A percentile compares a stretch with the other conserved stretches of the same genome.
Conservation (phyloP, 1,284 basidiomycete genomes). For the Calocybe gambosa region DNA sequence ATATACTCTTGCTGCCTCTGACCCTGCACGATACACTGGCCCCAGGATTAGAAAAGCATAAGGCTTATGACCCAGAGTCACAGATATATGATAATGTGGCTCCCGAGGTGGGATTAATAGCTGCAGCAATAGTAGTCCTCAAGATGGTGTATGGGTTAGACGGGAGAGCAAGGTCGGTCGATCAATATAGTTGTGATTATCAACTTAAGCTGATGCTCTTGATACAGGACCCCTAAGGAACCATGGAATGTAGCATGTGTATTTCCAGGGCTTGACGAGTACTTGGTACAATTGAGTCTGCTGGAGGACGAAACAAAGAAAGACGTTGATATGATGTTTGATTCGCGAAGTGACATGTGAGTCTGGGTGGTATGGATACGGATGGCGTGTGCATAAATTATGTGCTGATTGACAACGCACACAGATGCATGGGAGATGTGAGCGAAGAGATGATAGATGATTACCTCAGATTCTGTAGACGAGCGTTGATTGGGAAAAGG, state of each 20-base stretch:
- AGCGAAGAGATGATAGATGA: conserved; percentile 50
- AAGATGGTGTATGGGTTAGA: conserved; percentile 85
- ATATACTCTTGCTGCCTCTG: conserved; percentile 54
- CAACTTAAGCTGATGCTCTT: conserved; percentile 2
- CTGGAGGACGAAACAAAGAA: conserved; percentile 28
- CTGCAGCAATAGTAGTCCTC: conserved; percentile 62
- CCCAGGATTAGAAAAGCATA: conserved; percentile 31
- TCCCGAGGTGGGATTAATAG: conserved; percentile 70
- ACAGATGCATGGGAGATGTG: conserved; percentile 53
- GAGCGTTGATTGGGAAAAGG: conserved; percentile 30
- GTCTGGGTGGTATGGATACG: conserved; percentile 20
- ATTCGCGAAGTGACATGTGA: conserved; percentile 23
- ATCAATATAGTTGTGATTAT: background rate
- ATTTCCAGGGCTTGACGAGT: conserved; percentile 51
- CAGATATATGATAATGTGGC: conserved; percentile 60
- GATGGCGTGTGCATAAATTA: background rate
- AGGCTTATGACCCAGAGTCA: conserved; percentile 34
- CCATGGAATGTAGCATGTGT: conserved; percentile 54
- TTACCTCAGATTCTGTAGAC: conserved; percentile 64
- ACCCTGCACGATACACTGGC: conserved; percentile 53
- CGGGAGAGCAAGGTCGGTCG: conserved; percentile 50
- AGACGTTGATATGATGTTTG: conserved; percentile 27
- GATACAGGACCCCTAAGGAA: conserved; percentile 39
- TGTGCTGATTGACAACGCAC: conserved; percentile 13
- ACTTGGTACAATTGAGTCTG: conserved; percentile 41